These are phyloP conservation scores for Collariella sp. DNA, from an alignment of 495 filamentous ascomycete genomes.

Conservation along the genomic window DNA sequence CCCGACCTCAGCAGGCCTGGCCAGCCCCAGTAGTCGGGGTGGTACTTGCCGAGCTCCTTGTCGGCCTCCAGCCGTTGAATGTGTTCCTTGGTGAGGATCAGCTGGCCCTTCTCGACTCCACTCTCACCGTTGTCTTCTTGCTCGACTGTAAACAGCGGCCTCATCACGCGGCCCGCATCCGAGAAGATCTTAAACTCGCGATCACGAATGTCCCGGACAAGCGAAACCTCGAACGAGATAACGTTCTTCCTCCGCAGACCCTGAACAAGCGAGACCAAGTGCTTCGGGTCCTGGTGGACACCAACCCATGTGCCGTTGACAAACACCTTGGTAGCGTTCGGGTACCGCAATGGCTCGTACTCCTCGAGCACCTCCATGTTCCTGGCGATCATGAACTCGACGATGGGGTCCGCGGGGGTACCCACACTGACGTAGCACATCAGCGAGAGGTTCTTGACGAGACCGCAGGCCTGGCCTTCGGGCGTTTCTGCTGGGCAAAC, in stretches of 20 bases:
- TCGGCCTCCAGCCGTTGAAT: slow-evolving; percentile 54
- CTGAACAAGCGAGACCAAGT: slow-evolving; percentile 68
- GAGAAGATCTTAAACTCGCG: slow-evolving; percentile 98
- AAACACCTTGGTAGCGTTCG: slow-evolving; percentile 94
- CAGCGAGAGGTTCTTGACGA: slow-evolving; percentile 95
- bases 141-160: slow-evolving; percentile 79
- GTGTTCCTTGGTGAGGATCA: slow-evolving; percentile 78
- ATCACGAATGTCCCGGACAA: slow-evolving; percentile 91
- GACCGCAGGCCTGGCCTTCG: slow-evolving; percentile 94
- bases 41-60: slow-evolving; percentile 46
- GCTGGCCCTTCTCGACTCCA: slow-evolving; percentile 60
- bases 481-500: slow-evolving; percentile 97
- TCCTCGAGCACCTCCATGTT: slow-evolving; percentile 96
- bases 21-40: slow-evolving; percentile 73
- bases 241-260: slow-evolving; percentile 66
- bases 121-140: slow-evolving; percentile 58
- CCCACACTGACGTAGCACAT: slow-evolving; percentile 98
- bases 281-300: slow-evolving; percentile 70
- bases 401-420: slow-evolving; percentile 76
- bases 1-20: slow-evolving; percentile 70
- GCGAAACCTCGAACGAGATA: slow-evolving; percentile 81
- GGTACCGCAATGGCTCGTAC: slow-evolving; percentile 80
- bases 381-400: slow-evolving; percentile 87
- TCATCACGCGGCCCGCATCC: slow-evolving; percentile 87
- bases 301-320: slow-evolving; percentile 98